Evolutionary conservation across 257 asterid genomes (phyloP), one percentile per base, ranked within the genome.

Genomic region (Solanum pinnatisectum): DNA sequence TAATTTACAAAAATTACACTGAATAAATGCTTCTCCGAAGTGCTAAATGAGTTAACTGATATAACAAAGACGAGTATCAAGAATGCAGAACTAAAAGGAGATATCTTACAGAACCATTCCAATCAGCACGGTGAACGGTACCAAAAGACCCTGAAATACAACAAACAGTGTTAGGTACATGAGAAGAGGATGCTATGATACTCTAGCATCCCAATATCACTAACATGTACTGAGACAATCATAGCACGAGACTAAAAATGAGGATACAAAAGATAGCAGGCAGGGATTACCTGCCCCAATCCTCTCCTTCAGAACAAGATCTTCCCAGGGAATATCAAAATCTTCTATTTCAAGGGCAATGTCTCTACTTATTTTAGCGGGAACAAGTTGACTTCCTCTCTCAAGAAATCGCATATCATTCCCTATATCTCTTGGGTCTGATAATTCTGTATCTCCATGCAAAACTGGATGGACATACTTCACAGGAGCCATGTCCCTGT

Each of bases 101-200:
- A 90, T 86, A 85, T 88, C 99, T 94, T 95, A 97, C 99, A 84
- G 94, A 94, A 84, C 96, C 99, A 93, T 97, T 95, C 99, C 99
- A 97, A 89, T 96, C 99, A 91, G 98, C 99, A 88, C 98, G 99
- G 88, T 95, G 98, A 68, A 97, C 99, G 7, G 94, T 95, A 85
- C 99, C 99, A 93, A 97, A 97, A 79, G 99, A 97, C 90, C 99
- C 99, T 97, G 94, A 91, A 89, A 87, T 82, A 86, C 46, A 84
- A 90, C 63, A 39, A 71, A 33, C 85, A 9, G 42, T 78, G 76
- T 78, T 83, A 89, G 60, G 87, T 89, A 87, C 74, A 88, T 81
- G 40, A 46, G 13, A 79, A 79, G 85, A 27, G 67, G 67, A 46
- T 9, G 42, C 13, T 46, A 30, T 81, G 40, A 82, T 82, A 82